These are phyloP conservation scores for Eucalyptus paniculata DNA, from an alignment of 345 rosid species.

Conservation along the genomic window DNA sequence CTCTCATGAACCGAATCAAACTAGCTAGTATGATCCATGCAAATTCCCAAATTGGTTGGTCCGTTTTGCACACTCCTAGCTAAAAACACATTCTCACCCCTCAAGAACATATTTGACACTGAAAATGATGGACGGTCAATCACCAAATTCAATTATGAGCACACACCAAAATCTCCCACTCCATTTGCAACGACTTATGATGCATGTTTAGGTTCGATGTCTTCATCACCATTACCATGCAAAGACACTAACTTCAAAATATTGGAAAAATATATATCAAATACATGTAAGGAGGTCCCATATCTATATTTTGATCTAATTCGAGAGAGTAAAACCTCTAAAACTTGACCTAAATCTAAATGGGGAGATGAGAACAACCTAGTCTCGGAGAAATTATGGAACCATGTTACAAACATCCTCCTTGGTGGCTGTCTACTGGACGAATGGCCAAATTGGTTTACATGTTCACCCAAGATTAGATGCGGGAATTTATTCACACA, in stretches of 20 bases:
- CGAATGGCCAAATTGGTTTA: background rate
- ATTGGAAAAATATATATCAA: background rate
- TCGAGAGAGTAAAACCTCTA: background rate
- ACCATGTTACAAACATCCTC: background rate
- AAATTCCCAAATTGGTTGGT: no score
- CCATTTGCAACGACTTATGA: background rate
- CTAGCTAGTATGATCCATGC: fast-evolving
- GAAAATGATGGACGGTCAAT: fast-evolving
- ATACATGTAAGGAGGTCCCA: background rate
- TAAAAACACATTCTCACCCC: background rate
- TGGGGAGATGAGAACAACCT: background rate
- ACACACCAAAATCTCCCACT: background rate
- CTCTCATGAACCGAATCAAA: no score
- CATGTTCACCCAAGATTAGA: background rate
- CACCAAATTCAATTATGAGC: background rate
- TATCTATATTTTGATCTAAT: background rate
- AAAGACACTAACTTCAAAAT: background rate
- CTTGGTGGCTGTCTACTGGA: fast-evolving
- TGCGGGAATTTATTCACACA: background rate
- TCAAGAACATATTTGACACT: background rate
- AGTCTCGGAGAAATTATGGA: background rate
- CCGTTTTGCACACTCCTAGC: no score
- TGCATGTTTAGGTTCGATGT: background rate
- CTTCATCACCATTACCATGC: background rate
- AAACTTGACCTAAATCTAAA: background rate